Evolutionary conservation across 1,284 basidiomycete genomes (phyloP), one percentile per base, ranked within the genome.

Genomic region (Rugosomyces carneus): DNA sequence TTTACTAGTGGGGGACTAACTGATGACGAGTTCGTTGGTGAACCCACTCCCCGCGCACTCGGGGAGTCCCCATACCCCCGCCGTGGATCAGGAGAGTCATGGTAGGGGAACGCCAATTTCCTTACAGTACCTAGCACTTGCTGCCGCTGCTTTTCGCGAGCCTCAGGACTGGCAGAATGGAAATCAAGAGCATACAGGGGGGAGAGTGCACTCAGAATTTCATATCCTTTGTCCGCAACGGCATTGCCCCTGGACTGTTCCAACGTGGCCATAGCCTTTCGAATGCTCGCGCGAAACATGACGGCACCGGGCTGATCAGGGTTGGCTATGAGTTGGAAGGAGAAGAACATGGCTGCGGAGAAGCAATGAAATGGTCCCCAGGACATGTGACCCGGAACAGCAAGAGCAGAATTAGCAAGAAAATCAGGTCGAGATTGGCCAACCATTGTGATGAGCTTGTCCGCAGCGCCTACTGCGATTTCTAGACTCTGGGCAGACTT

Each of bases 291-390:
- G 26, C 84, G 80, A 68, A 87, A 85, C 31, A 85, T 67, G 18
- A 72, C 74, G 36, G 81, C 84, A 18, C 81, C 84, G 39, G 81
- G 80, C 55, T 88, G 84, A 47, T 85, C 81, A 38, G 86, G 83
- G 56, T 84, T 80, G 40, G 80, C 76, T 56, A 89, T 83, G 32
- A 89, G 73, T 58, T 89, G 84, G 67, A 89, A 88, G 15, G 82
- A 84, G 73, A 89, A 89, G 66, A 89, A 89, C 82, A 89, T 89
- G 42, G 84, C 84, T 10, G 86, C 85, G 39, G 82, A 83, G 69
- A 89, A 89, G 54, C 81, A 78, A 60, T 89, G 86, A 66, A 84
- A 83, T 0, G 84, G 82, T 2, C 80, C 81, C 85, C 86, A 88
- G 57, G 79, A 82, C 76, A 89, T 80, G 63, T 89, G 86, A 1